Base-by-base conservation (phyloP, 495 filamentous ascomycete species). In the Hypoxylon fragiforme region DNA sequence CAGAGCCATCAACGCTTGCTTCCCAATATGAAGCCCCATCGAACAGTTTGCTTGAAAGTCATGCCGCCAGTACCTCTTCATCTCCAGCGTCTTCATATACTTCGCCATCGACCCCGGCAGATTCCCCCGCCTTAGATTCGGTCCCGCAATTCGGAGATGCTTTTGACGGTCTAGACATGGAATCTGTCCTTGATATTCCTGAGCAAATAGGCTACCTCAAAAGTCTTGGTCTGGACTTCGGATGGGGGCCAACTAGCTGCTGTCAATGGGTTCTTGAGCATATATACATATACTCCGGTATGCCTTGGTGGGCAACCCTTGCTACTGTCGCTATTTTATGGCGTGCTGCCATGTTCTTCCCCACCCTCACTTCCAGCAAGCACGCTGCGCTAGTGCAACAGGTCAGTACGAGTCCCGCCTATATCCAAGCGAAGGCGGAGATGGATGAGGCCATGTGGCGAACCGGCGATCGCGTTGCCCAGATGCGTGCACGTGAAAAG, bases 271-370 rank as follows among this genome's bases (percentile, higher is more conserved):
- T 84, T 6, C 70, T 97, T 22, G 94, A 98, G 72, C 85, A 92
- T 63, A 63, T 94, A 41, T 89, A 97, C 71, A 70, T 96, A 46
- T 85, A 76, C 62, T 64, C 66, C 1, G 90, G 83, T 7, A 67
- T 88, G 43, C 88, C 89, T 1, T 97, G 92, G 94, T 90, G 89
- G 84, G 81, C 71, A 5, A 83, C 88, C 50, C 86, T 97, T 44
- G 62, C 83, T 9, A 62, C 80, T 5, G 76, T 85, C 0, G 83
- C 88, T 28, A 2, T 91, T 0, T 26, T 79, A n/a, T 65, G 90
- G 55, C 85, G 92, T 38, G n/a, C 78, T 1, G 62, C 68, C 7
- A 70, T 94, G 14, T 75, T 96, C 64, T 82, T 84, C 44, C 77
- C 83, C 8, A 80, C 82, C 53, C 57, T 92, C 7, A 64, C 69